These are phyloP conservation scores for Medicago arabica DNA, from an alignment of 306 rosid species.

Conservation along the genomic window DNA sequence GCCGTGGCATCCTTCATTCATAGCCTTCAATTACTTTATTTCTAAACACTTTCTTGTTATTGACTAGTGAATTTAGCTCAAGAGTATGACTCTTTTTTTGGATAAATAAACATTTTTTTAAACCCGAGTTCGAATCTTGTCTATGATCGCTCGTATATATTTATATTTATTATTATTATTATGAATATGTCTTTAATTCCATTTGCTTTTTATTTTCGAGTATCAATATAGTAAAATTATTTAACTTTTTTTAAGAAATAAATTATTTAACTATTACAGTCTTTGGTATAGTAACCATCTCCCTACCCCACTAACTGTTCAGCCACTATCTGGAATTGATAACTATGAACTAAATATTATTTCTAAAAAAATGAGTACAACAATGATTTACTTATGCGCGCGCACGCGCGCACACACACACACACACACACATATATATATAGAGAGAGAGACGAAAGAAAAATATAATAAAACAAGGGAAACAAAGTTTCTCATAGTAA, in stretches of 20 bases:
- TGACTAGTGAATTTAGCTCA: too few relatives aligned
- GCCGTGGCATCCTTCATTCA: not conserved
- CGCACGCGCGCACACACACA: too few relatives aligned
- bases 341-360: too few relatives aligned
- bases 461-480: not conserved
- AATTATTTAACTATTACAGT: not conserved
- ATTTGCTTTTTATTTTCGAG: not conserved
- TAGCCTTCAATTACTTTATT: not conserved
- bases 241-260: not conserved
- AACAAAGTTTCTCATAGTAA: constrained; percentile 2
- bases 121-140: too few relatives aligned
- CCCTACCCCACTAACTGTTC: not conserved
- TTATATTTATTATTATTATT: not conserved
- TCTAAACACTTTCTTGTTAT: too few relatives aligned
- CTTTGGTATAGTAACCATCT: not conserved
- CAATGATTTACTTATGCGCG: too few relatives aligned
- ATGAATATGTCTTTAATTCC: not conserved
- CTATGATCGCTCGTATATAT: too few relatives aligned
- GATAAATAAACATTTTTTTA: too few relatives aligned
- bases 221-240: not conserved
- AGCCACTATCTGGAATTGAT: too few relatives aligned
- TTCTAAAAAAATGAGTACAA: too few relatives aligned
- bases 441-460: not conserved
- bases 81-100: too few relatives aligned
- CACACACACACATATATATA: not conserved